phyloP scores from a whole-genome alignment of 805 yeast species.

The Komagataella pseudopastoris region DNA sequence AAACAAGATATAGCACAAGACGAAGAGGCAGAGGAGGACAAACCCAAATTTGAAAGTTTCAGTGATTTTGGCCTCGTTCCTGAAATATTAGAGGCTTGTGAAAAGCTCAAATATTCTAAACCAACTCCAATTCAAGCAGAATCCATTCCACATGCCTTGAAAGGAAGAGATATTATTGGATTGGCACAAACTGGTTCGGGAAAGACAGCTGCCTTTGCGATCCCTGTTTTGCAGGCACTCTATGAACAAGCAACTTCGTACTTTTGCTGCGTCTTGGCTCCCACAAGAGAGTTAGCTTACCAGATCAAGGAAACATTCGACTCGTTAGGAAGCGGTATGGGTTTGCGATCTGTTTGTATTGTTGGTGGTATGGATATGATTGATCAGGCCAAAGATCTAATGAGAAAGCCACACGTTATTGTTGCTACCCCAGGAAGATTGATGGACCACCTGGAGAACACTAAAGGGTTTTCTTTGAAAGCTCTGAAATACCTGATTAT shows the following conservation, averaged over 20 bases:
- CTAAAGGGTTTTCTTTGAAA: constrained; percentile 77
- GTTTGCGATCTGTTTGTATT: constrained; percentile 74
- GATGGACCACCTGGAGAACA: constrained; percentile 86
- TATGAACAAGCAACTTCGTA: constrained; percentile 85
- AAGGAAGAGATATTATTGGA: constrained; percentile 89
- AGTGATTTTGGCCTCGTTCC: constrained; percentile 54
- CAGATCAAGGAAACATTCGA: constrained; percentile 92
- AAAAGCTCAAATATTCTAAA: constrained; percentile 53
- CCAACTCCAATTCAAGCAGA: constrained; percentile 94
- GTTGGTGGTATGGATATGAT: constrained; percentile 99
- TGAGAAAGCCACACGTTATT: constrained; percentile 86
- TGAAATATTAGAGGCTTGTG: constrained; percentile 70
- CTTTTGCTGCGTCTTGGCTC: constrained; percentile 79
- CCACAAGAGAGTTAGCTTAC: constrained; percentile 75
- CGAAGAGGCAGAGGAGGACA: constrained; percentile 2
- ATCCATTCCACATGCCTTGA: constrained; percentile 81
- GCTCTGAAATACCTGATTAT: constrained; percentile 73
- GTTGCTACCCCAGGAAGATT: constrained; percentile 89
- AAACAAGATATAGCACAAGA: constrained; percentile 10
- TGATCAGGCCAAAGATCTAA: constrained; percentile 90
- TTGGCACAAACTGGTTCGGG: constrained; percentile 98
- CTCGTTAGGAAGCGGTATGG: constrained; percentile 86
- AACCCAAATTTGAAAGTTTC: constrained; percentile 21
- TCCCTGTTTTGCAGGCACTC: constrained; percentile 82
- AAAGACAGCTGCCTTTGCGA: constrained; percentile 96